Base-by-base conservation (phyloP, 805 yeast genomes). In the Myxozyma mucilagina region DNA sequence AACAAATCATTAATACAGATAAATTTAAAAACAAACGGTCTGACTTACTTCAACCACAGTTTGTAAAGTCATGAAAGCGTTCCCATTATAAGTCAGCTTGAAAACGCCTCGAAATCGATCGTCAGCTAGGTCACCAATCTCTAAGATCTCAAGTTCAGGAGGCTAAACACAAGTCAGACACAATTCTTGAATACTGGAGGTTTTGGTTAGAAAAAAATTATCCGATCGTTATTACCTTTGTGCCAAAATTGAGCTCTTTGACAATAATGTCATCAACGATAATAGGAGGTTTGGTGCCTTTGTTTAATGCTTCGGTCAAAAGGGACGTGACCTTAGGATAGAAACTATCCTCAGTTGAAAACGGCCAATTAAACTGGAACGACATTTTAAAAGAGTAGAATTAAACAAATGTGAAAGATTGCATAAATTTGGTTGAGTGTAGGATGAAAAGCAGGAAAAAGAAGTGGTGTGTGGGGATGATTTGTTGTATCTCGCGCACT, bases 91-190 rank as follows among this genome's bases (percentile, higher is more conserved):
- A 67, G 82, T 84, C 63, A 89, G 80, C 68, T 88, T 89, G 78
- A 89, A 89, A 20, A 89, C 89, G 1, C 96, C 96, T 60, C 94
- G 78, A 69, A 89, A 89, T 63, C 89, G 75, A 73, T 89, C 94
- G 32, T 77, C 78, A 6, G 85, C 94, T 38, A 89, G 74, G 71
- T 89, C 96, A 4, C 96, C 96, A 65, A 89, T 86, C 69, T 89
- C 96, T 61, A 89, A 76, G 41, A 89, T 86, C 73, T 89, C 96
- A 63, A 89, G 83, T 57, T 80, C 77, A 0, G 96, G 96, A 1
- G 94, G 70, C 60, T 57, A 49, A 31, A 38, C 3, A 41, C 29
- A 14, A 18, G 13, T 8, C 5, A n/a, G 31, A 42, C 29, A 39
- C 36, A 38, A 13, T n/a, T 3, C 24, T 11, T 32, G 16, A 6